These are phyloP conservation scores for Fusarium sp. DNA, from an alignment of 2,329 filamentous ascomycete species.

Conservation along the genomic window DNA sequence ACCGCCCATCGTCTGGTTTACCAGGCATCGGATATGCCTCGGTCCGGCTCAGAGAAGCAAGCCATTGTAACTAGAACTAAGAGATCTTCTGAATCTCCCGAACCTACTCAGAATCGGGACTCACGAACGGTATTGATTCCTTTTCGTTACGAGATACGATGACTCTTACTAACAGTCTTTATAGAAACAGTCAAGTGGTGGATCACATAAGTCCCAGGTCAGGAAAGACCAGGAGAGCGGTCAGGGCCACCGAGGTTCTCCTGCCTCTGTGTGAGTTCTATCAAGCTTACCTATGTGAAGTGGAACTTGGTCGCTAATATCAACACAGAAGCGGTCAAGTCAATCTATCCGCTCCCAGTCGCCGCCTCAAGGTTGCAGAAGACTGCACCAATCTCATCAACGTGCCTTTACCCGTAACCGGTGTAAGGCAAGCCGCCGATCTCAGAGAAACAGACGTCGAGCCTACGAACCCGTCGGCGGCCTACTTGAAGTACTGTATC, in stretches of 20 bases:
- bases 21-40: slow-evolving; percentile 45
- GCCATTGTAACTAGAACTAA: slow-evolving; percentile 37
- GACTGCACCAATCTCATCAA: slow-evolving; percentile 28
- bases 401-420: slow-evolving; percentile 31
- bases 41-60: slow-evolving; percentile 37
- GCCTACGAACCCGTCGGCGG: slow-evolving; percentile 46
- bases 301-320: background rate
- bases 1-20: slow-evolving; percentile 41
- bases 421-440: slow-evolving; percentile 40
- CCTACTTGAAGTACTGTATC: slow-evolving; percentile 34
- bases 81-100: slow-evolving; percentile 33
- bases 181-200: slow-evolving; percentile 21
- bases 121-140: slow-evolving; percentile 9
- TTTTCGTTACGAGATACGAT: rapidly evolving
- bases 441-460: slow-evolving; percentile 32
- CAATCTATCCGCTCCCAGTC: slow-evolving; percentile 22
- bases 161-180: background rate
- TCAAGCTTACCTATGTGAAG: no score
- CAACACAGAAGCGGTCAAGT: slow-evolving; percentile 22
- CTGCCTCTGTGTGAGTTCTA: slow-evolving; percentile 34
- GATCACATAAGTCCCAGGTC: slow-evolving; percentile 11
- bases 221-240: slow-evolving; percentile 41
- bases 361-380: slow-evolving; percentile 19
- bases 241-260: slow-evolving; percentile 40
- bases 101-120: slow-evolving; percentile 9